phyloP scores from a whole-genome alignment of 164 flowering plant genomes.

The Malania oleifera region DNA sequence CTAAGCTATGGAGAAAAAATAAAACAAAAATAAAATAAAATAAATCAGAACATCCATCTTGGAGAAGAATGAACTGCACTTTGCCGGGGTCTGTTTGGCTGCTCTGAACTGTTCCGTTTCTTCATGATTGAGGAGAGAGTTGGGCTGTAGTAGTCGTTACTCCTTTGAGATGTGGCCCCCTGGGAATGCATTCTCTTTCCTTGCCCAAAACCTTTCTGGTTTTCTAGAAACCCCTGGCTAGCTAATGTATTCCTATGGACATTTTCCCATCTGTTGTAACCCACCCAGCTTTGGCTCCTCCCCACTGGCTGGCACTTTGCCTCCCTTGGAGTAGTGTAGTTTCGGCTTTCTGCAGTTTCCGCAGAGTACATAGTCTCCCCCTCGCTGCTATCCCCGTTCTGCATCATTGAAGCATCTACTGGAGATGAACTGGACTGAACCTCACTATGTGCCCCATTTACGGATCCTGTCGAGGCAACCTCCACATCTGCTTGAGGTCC shows the following conservation, averaged over 20 bases:
- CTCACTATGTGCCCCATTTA: slow-evolving; percentile 51
- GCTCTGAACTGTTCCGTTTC: slow-evolving; percentile 60
- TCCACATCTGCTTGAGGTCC: slow-evolving; percentile 39
- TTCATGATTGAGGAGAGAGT: slow-evolving; percentile 94
- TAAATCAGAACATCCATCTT: slow-evolving; percentile 67
- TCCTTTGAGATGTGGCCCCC: slow-evolving; percentile 68
- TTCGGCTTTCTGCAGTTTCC: slow-evolving; percentile 93
- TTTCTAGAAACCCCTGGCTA: slow-evolving; percentile 41
- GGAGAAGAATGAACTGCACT: slow-evolving; percentile 66
- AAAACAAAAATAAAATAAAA: background rate
- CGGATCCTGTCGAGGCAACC: slow-evolving; percentile 51
- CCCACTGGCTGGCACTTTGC: slow-evolving; percentile 67
- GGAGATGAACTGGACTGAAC: slow-evolving; percentile 70
- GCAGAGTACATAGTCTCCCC: slow-evolving; percentile 97
- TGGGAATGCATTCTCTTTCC: slow-evolving; percentile 72
- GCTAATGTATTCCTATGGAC: slow-evolving; percentile 39
- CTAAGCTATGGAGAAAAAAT: background rate
- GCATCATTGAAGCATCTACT: slow-evolving; percentile 26
- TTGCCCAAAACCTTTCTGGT: slow-evolving; percentile 54
- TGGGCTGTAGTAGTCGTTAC: slow-evolving; percentile 75
- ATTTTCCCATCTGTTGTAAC: slow-evolving; percentile 69
- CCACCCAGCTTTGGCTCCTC: slow-evolving; percentile 93
- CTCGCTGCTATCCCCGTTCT: slow-evolving; percentile 64
- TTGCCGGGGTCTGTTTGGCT: slow-evolving; percentile 38
- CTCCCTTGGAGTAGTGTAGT: slow-evolving; percentile 71